Evolutionary conservation across 2,329 filamentous ascomycete species (phyloP).

Genomic region (Epichloe hybrida): DNA sequence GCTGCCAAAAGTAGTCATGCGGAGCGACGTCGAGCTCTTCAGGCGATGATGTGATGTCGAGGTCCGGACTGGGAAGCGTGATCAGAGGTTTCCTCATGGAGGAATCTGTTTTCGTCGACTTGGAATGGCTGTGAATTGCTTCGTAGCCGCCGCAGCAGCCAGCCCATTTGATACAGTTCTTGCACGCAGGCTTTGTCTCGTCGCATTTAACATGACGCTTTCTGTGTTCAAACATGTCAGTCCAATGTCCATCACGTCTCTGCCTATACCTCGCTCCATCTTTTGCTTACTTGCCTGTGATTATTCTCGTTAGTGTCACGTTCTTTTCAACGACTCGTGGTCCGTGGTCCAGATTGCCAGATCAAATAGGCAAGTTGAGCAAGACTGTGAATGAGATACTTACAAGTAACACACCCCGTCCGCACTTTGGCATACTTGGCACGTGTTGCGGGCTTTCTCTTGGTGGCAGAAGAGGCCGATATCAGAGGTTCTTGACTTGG

Average conservation of each 20-base stretch:
- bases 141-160: conserved; percentile 21
- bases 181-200: conserved; percentile 21
- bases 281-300: conserved; percentile 4
- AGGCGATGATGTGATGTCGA: conserved; percentile 3
- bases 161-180: conserved; percentile 22
- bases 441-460: conserved; percentile 9
- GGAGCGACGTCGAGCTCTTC: conserved; percentile 2
- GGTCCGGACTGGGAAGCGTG: conserved; percentile 1
- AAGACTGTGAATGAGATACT: conserved; percentile 7
- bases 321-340: not conserved
- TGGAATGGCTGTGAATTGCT: not conserved
- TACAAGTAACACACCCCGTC: conserved; percentile 20
- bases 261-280: not conserved
- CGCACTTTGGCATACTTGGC: conserved; percentile 19
- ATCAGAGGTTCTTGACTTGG: conserved; percentile 5
- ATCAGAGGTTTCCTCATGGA: not conserved
- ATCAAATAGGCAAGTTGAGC: too few relatives aligned
- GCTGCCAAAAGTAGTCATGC: conserved; percentile 2
- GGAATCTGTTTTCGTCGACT: not conserved
- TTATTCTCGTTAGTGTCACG: not conserved
- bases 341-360: not conserved
- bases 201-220: conserved; percentile 23
- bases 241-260: not conserved
- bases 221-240: conserved; percentile 9
- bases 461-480: conserved; percentile 7